Conservation (phyloP, 345 rosid species). For the Nasturtium officinale region DNA sequence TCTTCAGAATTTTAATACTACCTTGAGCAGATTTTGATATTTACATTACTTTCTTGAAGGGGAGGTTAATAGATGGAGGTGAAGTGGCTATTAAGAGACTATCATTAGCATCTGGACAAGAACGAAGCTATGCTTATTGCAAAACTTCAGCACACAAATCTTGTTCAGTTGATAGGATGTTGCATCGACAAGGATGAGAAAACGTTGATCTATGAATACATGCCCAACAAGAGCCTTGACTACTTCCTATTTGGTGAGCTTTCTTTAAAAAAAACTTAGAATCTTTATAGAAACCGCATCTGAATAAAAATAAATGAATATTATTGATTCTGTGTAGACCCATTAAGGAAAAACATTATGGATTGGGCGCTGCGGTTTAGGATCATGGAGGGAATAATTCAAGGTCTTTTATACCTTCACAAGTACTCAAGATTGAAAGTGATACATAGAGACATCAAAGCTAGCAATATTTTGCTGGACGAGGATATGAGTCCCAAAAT, state of each 20-base stretch:
- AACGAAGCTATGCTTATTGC: constrained; percentile 49
- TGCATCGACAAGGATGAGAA: constrained; percentile 48
- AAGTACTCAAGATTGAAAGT: constrained; percentile 53
- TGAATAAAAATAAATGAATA: not conserved
- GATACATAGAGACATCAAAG: constrained; percentile 57
- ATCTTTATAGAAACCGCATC: not conserved
- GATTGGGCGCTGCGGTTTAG: constrained; percentile 45
- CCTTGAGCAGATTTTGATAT: not conserved
- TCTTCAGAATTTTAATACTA: constrained; percentile 14
- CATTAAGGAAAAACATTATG: constrained; percentile 26
- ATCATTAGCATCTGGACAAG: constrained; percentile 48
- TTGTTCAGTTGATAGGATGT: constrained; percentile 53
- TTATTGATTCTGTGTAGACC: too few relatives aligned
- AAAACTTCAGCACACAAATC: constrained; percentile 64
- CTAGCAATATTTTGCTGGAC: constrained; percentile 57
- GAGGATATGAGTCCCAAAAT: constrained; percentile 54
- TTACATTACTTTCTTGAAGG: constrained; percentile 42
- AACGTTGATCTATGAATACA: constrained; percentile 43
- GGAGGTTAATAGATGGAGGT: constrained; percentile 45
- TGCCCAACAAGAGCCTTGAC: constrained; percentile 45
- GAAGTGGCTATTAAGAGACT: constrained; percentile 62
- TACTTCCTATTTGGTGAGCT: constrained; percentile 54
- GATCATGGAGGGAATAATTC: constrained; percentile 51
- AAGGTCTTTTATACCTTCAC: constrained; percentile 63
- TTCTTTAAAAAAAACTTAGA: constrained; percentile 7